Base-by-base conservation (phyloP, 2,329 filamentous ascomycete species). In the Fusarium continuum region DNA sequence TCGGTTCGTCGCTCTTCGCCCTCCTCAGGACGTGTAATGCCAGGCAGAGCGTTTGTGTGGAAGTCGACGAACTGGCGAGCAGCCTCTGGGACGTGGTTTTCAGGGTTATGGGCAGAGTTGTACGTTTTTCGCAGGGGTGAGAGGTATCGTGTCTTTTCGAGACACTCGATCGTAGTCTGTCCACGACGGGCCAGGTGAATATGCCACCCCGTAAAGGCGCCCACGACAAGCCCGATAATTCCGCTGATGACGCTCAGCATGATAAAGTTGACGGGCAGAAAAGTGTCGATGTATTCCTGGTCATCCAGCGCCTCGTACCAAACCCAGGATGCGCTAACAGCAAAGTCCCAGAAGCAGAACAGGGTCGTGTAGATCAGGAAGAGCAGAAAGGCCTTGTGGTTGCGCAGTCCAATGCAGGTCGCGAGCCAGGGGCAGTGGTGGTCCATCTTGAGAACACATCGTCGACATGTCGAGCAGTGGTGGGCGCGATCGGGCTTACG, bases 361-460 rank as follows among this genome's bases (percentile, higher is more conserved):
- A 97, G 61, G 5, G 90, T 91, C 0, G 91, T 92, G 76, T 99
- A 98, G 52, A 93, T 85, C 22, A 99, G 82, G 75, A 98, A 99
- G 4, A 98, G 84, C 48, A 99, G 76, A 74, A 99, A 99, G 0
- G 93, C 85, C 79, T 99, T 99, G 83, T 97, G 96, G 78, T 99
- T 99, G 73, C 87, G 88, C 64, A 99, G 81, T 17, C 95, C 95
- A 57, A 99, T 91, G 76, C 95, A 99, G 5, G 92, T 97, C 23
- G 95, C 94, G 44, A 99, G 84, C 95, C 95, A 99, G 14, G 95
- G 95, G 75, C 95, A 99, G 79, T 99, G 95, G 76, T 99, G 95
- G 75, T 99, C 95, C 95, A 99, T 99, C 82, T 99, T 99, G 76
- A 99, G 83, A 22, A 99, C 93, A 76, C 95, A 99, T 72, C 91